Evolutionary conservation across 345 rosid species (phyloP), one percentile per base, ranked within the genome.

Genomic region (Populus nigra): DNA sequence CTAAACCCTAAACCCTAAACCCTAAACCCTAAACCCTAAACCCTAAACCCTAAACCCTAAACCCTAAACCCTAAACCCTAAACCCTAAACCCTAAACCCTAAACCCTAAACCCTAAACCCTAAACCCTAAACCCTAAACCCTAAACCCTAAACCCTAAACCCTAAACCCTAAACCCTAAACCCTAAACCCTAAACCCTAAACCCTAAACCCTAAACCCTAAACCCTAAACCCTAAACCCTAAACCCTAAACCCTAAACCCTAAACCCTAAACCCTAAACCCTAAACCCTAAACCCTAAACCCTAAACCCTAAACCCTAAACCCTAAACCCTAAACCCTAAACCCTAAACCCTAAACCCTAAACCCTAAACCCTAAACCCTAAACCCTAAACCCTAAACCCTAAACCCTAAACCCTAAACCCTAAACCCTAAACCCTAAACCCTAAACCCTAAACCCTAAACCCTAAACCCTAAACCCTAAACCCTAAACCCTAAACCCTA

Each of bases 11-110:
- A 66, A 66, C 41, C 69, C 69, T 66, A 66, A 66, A 66, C 69
- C 41, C 69, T 31, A 29, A 66, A 66, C 41, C 69, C 69, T 66
- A 66, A 66, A 66, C 41, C 69, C 69, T 66, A 66, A 66, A 66
- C 29, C 29, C 29, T 27, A 27, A 27, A 27, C 29, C 43, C 43
- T 5, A 39, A 39, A 39, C 43, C 43, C 43, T 5, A 39, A 39
- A 7, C 43, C 43, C 10, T 3, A 39, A 38, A 7, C 43, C 43
- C 10, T 1, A 6, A 39, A 7, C 10, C 43, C 43, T 1, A 7
- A 39, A 5, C 1, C 79, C 83, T 73, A 65, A 75, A 80, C 63
- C 74, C 78, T 73, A 69, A 74, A 70, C 69, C 83, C 76, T 25
- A 73, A 80, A 62, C 74, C 76, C 71, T 23, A 47, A 69, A 43